These are phyloP conservation scores for Aspergillus leporis DNA, from an alignment of 495 filamentous ascomycete species.

Conservation along the genomic window DNA sequence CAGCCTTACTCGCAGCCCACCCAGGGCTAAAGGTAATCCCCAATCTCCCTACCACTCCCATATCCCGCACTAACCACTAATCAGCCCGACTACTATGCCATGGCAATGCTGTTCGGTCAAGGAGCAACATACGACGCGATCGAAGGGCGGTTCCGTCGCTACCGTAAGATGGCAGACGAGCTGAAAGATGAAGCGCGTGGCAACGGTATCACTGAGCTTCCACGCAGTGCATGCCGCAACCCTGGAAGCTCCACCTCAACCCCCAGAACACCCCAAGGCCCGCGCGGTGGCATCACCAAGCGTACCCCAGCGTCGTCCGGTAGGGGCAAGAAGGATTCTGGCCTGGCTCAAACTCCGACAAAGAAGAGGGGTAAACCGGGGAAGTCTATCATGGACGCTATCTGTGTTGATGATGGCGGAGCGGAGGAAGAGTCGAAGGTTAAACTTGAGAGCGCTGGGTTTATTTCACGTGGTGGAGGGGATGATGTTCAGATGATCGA, in stretches of 20 bases:
- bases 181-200: constrained; percentile 13
- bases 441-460: not conserved
- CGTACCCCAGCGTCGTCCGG: constrained; percentile 9
- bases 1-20: constrained; percentile 32
- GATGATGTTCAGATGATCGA: not conserved
- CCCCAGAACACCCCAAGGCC: constrained; percentile 22
- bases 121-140: constrained; percentile 28
- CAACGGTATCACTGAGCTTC: constrained; percentile 14
- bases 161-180: constrained; percentile 25
- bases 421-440: constrained; percentile 1
- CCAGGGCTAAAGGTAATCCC: constrained; percentile 20
- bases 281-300: constrained; percentile 18
- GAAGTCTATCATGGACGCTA: constrained; percentile 16
- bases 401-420: constrained; percentile 18
- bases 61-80: not conserved
- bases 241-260: constrained; percentile 11
- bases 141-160: constrained; percentile 22
- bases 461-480: not conserved
- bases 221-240: not conserved
- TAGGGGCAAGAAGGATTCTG: constrained; percentile 1
- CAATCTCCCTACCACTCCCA: not conserved
- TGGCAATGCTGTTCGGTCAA: constrained; percentile 24
- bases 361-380: constrained; percentile 2
- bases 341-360: not conserved
- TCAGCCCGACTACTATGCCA: constrained; percentile 24